Evolutionary conservation across 108 stramenopile genomes (phyloP).

Genomic region (Nannochloropsis gaditana): DNA sequence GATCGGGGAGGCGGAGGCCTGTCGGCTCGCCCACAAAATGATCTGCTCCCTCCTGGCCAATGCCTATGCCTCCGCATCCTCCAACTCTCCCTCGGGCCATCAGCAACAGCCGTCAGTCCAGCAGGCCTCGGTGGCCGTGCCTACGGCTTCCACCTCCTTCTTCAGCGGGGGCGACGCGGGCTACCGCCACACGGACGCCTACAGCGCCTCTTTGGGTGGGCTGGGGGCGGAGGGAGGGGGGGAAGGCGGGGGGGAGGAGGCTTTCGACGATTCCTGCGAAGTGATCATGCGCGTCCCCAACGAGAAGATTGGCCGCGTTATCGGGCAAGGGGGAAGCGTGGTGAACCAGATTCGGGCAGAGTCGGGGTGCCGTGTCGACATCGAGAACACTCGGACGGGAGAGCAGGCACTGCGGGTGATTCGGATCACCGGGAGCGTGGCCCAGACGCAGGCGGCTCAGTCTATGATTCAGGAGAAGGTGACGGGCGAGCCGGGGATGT

Average conservation of each 20-base stretch:
- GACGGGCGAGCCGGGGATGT: not conserved
- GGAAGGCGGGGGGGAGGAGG: not conserved
- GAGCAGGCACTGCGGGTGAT: not conserved
- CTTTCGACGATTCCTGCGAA: not conserved
- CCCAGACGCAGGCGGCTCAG: not conserved
- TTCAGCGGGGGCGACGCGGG: not conserved
- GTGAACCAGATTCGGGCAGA: not conserved
- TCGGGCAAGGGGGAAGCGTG: not conserved
- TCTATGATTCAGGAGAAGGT: not conserved
- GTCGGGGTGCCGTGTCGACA: not conserved
- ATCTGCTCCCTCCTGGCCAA: not conserved
- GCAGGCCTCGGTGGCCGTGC: not conserved
- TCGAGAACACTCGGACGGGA: not conserved
- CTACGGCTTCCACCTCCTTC: not conserved
- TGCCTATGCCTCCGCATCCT: not conserved
- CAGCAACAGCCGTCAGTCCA: not conserved
- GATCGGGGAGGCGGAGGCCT: not conserved
- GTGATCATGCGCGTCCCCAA: not conserved
- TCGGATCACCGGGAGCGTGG: not conserved
- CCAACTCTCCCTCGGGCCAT: not conserved
- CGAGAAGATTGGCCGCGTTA: not conserved
- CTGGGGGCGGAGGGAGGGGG: not conserved
- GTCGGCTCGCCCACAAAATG: not conserved
- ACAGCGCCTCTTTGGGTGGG: not conserved
- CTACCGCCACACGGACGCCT: not conserved